Evolutionary conservation across 441 rosid genomes (phyloP), one percentile per base, ranked within the genome.

Genomic region (Bruguiera hainesii): DNA sequence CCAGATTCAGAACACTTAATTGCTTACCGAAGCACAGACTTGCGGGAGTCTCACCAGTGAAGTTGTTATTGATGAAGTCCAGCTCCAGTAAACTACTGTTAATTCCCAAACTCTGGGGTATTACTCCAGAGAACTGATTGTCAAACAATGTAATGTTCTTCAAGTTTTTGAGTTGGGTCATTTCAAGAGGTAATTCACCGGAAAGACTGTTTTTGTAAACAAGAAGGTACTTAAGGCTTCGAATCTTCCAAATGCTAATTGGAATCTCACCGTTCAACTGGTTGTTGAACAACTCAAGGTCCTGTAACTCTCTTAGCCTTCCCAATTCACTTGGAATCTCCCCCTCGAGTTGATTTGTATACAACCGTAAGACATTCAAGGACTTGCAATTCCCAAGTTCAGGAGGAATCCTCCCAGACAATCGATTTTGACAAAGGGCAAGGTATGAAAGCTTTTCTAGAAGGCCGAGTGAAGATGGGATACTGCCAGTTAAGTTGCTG

Each of bases 331-430:
- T 21, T 1, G 92, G 98, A 74, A 93, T 81, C 75, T 76, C 73
- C 6, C 93, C 98, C 65, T 85, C 81, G 26, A 93, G 88, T 61
- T 81, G 84, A 79, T 93, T 93, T 3, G 60, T 4, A 57, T 80
- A 68, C 60, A 83, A 64, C 56, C 29, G 73, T 60, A 93, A 73
- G 31, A 20, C 53, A 11, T 26, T 35, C 78, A 93, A 75, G 69
- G 87, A 83, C 78, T 81, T 81, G 79, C 98, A 90, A 49, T 80
- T 81, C 56, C 92, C 97, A 0, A 93, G 82, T 73, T 84, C 83
- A 7, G 67, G 74, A 30, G 97, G 98, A 50, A 93, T 85, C 58
- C 62, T 73, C 31, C 94, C 96, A 5, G 87, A 86, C 75, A 90
- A 79, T 18, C 7, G 66, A 76, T 93, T 93, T 48, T 81, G 81